Conservation (phyloP, 2,329 filamentous ascomycete genomes). For the Sclerotinia trifoliorum region DNA sequence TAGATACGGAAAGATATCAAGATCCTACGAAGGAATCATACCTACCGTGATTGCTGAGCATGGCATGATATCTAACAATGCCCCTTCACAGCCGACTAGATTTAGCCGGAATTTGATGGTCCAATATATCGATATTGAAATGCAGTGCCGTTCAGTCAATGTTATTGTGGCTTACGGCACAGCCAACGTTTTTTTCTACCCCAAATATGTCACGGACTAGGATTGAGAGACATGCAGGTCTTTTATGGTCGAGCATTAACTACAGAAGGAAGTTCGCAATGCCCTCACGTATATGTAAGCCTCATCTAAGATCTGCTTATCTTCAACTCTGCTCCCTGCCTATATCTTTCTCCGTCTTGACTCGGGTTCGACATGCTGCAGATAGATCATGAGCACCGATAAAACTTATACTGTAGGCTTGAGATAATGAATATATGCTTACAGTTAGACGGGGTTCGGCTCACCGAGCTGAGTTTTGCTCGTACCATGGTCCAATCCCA, state of each 20-base stretch:
- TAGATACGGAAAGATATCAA: not conserved
- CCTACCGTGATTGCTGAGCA: not conserved
- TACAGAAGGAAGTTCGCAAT: not conserved
- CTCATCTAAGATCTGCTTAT: constrained; percentile 11
- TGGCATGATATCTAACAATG: constrained; percentile 1
- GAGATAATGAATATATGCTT: constrained; percentile 6
- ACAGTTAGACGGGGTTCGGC: constrained; percentile 1
- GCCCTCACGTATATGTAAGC: not conserved
- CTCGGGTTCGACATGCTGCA: constrained; percentile 11
- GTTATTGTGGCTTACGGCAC: constrained; percentile 21
- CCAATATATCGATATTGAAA: constrained; percentile 20
- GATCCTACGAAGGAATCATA: constrained; percentile 18
- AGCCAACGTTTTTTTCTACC: constrained; percentile 16
- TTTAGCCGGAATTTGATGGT: constrained; percentile 8
- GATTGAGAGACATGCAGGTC: constrained; percentile 8
- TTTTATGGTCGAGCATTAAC: not conserved
- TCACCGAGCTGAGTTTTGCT: constrained; percentile 11
- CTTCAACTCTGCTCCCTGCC: not conserved
- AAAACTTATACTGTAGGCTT: not conserved
- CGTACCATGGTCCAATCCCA: constrained; percentile 10
- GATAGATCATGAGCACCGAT: not conserved
- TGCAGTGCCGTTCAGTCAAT: constrained; percentile 19
- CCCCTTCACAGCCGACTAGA: constrained; percentile 8
- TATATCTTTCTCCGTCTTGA: not conserved
- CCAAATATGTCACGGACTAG: not conserved